A percentile compares a stretch with the other conserved stretches of the same genome.
phyloP scores from a whole-genome alignment of 768 basidiomycete species.

The Holtermanniella nyarrowii region DNA sequence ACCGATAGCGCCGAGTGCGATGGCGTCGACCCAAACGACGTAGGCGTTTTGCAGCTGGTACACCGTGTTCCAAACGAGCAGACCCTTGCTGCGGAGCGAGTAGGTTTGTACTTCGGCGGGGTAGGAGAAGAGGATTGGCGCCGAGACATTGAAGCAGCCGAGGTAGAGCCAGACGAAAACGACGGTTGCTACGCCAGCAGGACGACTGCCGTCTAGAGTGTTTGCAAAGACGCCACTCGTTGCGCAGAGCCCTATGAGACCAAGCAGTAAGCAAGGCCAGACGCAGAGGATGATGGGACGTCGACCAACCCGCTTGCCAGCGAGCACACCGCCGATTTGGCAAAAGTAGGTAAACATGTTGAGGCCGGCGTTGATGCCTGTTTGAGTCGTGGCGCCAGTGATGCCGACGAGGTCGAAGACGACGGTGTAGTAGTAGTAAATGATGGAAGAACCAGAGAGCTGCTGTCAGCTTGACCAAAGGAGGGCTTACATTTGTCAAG shows the following conservation, averaged over 20 bases:
- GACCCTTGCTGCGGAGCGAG: conserved; percentile 41
- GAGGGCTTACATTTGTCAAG: conserved; percentile 25
- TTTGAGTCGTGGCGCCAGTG: conserved; percentile 39
- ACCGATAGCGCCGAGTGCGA: conserved; percentile 8
- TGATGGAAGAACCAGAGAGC: conserved; percentile 28
- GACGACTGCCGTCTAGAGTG: conserved; percentile 13
- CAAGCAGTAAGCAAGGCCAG: conserved; percentile 36
- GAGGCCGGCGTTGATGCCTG: conserved; percentile 42
- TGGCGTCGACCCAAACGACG: neutral
- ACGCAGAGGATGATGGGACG: conserved; percentile 36
- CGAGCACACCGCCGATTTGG: conserved; percentile 34
- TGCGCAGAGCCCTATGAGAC: conserved; percentile 35
- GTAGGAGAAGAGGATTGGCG: conserved; percentile 20
- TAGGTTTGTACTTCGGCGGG: conserved; percentile 41
- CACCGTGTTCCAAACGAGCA: conserved; percentile 41
- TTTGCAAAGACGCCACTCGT: conserved; percentile 33
- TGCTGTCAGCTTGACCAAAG: neutral
- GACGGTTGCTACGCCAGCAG: conserved; percentile 36
- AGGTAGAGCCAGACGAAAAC: conserved; percentile 40
- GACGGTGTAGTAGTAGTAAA: conserved; percentile 41
- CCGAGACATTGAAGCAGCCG: conserved; percentile 38
- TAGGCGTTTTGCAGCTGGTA: conserved; percentile 61
- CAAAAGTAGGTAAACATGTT: conserved; percentile 38
- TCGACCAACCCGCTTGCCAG: conserved; percentile 35
- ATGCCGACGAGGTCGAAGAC: conserved; percentile 41